Conservation (phyloP, 768 basidiomycete species). For the Russula olivacea region DNA sequence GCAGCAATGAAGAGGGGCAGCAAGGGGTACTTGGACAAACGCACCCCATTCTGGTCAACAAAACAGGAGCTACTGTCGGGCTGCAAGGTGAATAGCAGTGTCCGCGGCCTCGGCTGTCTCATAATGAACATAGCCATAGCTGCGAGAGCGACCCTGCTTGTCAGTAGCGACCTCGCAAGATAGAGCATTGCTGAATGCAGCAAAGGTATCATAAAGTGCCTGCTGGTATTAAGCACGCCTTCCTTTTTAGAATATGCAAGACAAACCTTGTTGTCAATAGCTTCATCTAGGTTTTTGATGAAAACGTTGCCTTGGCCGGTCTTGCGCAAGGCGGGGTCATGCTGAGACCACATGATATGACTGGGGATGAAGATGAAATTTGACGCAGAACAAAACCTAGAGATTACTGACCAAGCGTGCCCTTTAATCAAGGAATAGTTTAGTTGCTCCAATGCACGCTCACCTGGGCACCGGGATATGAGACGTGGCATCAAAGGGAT, state of each 20-base stretch:
- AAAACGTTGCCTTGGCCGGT: constrained; percentile 99
- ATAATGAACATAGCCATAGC: constrained; percentile 99
- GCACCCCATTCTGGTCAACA: too few species aligned
- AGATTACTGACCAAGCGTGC: constrained; percentile 74
- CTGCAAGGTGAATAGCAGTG: too few species aligned
- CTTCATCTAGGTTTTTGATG: constrained; percentile 98
- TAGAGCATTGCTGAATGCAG: constrained; percentile 95
- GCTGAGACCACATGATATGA: constrained; percentile 99
- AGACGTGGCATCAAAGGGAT: constrained; percentile 10
- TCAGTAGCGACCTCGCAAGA: constrained; percentile 99
- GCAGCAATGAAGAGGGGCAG: too few species aligned
- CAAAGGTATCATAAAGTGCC: constrained; percentile 99
- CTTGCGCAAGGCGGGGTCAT: constrained; percentile 98
- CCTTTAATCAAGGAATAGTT: constrained; percentile 99
- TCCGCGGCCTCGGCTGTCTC: constrained; percentile 96
- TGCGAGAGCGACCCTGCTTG: constrained; percentile 91
- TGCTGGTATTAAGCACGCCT: constrained; percentile 30
- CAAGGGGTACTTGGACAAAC: too few species aligned
- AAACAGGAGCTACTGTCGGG: too few species aligned
- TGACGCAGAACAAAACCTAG: not conserved
- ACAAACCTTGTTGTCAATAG: constrained; percentile 91
- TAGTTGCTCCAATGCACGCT: constrained; percentile 97
- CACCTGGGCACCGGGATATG: constrained; percentile 46
- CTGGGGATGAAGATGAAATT: constrained; percentile 36
- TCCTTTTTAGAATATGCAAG: not conserved